These are phyloP conservation scores for Nephromyces sp. DNA, from an alignment of 169 alveolate species.

Conservation along the genomic window DNA sequence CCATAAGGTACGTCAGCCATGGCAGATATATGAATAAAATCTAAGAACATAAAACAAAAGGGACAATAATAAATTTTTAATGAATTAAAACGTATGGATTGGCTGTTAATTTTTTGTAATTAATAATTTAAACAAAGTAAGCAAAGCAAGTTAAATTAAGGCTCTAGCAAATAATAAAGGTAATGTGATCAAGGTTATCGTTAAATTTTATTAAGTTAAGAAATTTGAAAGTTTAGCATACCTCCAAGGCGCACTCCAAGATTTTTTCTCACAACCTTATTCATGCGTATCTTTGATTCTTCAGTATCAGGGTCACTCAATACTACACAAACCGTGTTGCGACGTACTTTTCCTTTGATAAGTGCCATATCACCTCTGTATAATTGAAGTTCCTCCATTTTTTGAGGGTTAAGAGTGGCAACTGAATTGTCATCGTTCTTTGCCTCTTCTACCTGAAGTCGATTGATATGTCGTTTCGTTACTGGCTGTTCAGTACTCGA, in stretches of 20 bases:
- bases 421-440: slow-evolving; percentile 97
- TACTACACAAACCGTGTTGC: slow-evolving; percentile 95
- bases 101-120: no score
- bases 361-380: slow-evolving; percentile 97
- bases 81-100: no score
- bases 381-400: slow-evolving; percentile 86
- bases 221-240: no score
- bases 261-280: slow-evolving; percentile 92
- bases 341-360: slow-evolving; percentile 96
- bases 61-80: no score
- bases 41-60: no score
- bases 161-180: no score
- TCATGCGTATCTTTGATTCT: slow-evolving; percentile 90
- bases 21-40: slow-evolving; percentile 86
- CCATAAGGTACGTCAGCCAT: slow-evolving; percentile 97
- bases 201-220: no score
- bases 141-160: no score
- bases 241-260: slow-evolving; percentile 93
- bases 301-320: slow-evolving; percentile 91
- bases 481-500: no score
- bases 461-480: slow-evolving; percentile 44
- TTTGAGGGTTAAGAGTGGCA: slow-evolving; percentile 84
- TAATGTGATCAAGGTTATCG: no score
- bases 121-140: no score
- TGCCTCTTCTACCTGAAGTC: slow-evolving; percentile 84